Percentiles rank a stretch among this genome's conserved stretches.
phyloP scores from a whole-genome alignment of 139 green algal genomes.

The Chlamydomonas sphaeroides region DNA sequence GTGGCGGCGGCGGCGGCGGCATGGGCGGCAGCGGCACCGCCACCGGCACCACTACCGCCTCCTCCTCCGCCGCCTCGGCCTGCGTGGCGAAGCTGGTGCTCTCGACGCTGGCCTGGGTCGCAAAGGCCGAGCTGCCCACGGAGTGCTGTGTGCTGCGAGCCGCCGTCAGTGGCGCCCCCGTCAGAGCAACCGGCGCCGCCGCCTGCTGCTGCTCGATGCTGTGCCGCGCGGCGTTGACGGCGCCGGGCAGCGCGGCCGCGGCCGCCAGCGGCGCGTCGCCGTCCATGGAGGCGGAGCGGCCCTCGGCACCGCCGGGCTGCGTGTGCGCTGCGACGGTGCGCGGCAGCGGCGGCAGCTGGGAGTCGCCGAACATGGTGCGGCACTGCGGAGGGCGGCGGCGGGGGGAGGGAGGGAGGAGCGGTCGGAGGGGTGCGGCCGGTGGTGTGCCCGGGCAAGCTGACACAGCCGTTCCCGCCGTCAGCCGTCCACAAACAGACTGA shows the following conservation, averaged over 20 bases:
- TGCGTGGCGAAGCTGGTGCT: neutral
- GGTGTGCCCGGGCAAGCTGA: too few species aligned
- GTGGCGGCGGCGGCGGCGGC: too few species aligned
- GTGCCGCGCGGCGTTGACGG: neutral
- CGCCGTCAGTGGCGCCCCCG: neutral
- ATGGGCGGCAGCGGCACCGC: too few species aligned
- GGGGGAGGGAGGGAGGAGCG: too few species aligned
- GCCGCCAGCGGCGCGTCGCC: neutral
- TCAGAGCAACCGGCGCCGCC: too few species aligned
- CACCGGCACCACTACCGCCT: too few species aligned
- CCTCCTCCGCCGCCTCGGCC: too few species aligned
- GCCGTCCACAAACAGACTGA: too few species aligned
- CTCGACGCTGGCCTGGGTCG: neutral
- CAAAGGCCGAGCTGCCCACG: too few species aligned
- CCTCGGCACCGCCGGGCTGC: neutral
- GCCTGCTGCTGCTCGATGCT: neutral
- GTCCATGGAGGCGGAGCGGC: too few species aligned
- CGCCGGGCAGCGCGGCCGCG: neutral
- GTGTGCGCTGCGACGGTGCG: conserved; percentile 8
- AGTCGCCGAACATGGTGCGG: conserved; percentile 40
- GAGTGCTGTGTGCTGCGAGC: neutral
- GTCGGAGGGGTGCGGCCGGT: too few species aligned
- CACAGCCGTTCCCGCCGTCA: too few species aligned
- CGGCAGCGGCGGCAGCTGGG: conserved; percentile 40
- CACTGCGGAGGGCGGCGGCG: conserved; percentile 11